These are phyloP conservation scores for Trichoderma asperellum DNA, from an alignment of 2,329 filamentous ascomycete species.

Conservation along the genomic window DNA sequence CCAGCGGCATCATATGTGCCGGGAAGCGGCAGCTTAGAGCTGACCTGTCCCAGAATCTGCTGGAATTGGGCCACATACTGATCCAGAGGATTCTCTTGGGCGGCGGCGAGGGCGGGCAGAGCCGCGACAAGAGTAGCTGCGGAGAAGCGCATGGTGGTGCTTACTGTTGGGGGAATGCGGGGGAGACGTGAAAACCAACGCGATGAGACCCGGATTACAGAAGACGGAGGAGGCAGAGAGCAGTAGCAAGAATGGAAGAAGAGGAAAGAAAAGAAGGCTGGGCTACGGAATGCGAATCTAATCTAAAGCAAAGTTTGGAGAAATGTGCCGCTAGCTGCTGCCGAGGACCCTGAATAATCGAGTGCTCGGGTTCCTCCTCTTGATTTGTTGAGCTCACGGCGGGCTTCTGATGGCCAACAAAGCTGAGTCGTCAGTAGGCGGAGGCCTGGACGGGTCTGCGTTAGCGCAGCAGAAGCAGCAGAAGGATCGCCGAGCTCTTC, in stretches of 20 bases:
- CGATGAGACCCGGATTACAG: background rate
- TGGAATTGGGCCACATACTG: constrained; percentile 68
- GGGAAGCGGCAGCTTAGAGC: constrained; percentile 56
- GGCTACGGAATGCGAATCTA: constrained; percentile 10
- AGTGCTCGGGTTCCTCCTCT: constrained; percentile 14
- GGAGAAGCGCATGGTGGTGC: constrained; percentile 61
- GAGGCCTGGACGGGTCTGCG: background rate
- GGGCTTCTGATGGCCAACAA: constrained; percentile 15
- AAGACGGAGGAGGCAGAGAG: background rate
- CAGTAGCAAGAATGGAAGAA: constrained; percentile 11
- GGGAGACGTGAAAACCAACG: background rate
- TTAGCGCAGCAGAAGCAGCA: constrained; percentile 13
- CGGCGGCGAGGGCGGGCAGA: constrained; percentile 59
- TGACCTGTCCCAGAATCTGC: constrained; percentile 64
- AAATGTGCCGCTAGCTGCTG: constrained; percentile 18
- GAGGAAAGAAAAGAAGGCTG: background rate
- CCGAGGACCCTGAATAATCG: background rate
- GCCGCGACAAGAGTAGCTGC: constrained; percentile 53
- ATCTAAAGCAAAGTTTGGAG: constrained; percentile 11
- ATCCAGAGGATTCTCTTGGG: constrained; percentile 55
- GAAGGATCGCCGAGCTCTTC: background rate
- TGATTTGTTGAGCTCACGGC: constrained; percentile 27
- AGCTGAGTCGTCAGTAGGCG: background rate
- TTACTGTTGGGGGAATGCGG: constrained; percentile 27
- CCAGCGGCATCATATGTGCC: constrained; percentile 48